Evolutionary conservation across 2,329 filamentous ascomycete genomes (phyloP).

Genomic region (Simplicillium aogashimaense): DNA sequence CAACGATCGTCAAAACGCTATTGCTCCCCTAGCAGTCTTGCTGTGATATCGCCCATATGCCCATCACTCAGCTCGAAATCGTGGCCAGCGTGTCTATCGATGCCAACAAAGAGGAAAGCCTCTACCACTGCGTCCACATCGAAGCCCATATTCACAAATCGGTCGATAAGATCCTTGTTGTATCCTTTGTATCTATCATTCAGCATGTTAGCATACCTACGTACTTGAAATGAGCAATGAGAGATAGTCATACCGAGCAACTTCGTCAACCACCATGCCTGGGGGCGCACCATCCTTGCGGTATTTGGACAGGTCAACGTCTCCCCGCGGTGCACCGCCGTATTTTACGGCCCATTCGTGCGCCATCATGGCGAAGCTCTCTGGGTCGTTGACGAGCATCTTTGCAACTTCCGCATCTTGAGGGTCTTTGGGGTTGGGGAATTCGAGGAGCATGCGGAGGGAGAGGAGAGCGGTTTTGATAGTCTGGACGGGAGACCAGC

Average conservation of each 20-base stretch:
- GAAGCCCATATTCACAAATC: constrained; percentile 88
- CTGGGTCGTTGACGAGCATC: constrained; percentile 74
- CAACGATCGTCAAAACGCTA: constrained; percentile 16
- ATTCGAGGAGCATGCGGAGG: constrained; percentile 84
- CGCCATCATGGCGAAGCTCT: constrained; percentile 71
- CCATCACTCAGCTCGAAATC: constrained; percentile 85
- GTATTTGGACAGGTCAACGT: constrained; percentile 28
- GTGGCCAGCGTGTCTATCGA: constrained; percentile 65
- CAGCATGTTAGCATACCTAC: constrained; percentile 1
- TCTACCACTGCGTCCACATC: constrained; percentile 77
- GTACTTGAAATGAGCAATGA: not conserved
- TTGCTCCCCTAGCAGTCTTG: constrained; percentile 71
- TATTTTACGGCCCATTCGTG: constrained; percentile 83
- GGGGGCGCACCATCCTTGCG: constrained; percentile 40
- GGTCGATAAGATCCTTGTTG: constrained; percentile 71
- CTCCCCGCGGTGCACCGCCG: constrained; percentile 58
- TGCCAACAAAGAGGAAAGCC: constrained; percentile 72
- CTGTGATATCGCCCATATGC: constrained; percentile 84
- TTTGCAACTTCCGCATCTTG: constrained; percentile 92
- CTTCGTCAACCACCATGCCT: constrained; percentile 6
- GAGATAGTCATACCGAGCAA: not conserved
- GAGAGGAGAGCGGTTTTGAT: constrained; percentile 94
- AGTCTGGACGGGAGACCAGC: constrained; percentile 93
- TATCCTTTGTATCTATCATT: constrained; percentile 69
- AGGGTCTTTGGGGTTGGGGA: constrained; percentile 89